A percentile compares a stretch with the other conserved stretches of the same genome.
phyloP scores from a whole-genome alignment of 2,329 filamentous ascomycete species.

The Cladosporium sp. region DNA sequence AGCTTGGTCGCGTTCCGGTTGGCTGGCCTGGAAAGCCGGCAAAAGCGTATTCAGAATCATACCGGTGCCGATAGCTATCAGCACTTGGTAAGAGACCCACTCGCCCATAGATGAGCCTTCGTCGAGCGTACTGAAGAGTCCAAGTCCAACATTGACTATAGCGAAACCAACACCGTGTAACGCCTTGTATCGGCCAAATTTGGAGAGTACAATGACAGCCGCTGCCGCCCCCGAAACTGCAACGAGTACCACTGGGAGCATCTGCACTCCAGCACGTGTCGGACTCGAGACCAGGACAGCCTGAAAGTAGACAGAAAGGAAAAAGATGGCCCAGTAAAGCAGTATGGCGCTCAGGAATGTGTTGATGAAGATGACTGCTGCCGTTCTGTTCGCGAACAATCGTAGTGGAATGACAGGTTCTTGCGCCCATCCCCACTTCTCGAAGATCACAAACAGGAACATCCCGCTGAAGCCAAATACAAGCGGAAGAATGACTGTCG shows the following conservation, averaged over 20 bases:
- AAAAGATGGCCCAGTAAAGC: slow-evolving; percentile 27
- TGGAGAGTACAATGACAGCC: slow-evolving; percentile 32
- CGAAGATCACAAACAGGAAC: not conserved
- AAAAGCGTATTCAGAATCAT: slow-evolving; percentile 32
- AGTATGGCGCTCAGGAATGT: slow-evolving; percentile 44
- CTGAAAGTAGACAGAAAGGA: slow-evolving; percentile 47
- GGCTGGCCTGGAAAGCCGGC: slow-evolving; percentile 46
- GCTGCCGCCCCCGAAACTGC: slow-evolving; percentile 21
- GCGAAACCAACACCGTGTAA: slow-evolving; percentile 31
- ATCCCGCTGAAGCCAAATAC: not conserved
- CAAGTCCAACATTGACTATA: slow-evolving; percentile 40
- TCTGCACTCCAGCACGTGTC: slow-evolving; percentile 41
- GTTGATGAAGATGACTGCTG: slow-evolving; percentile 34
- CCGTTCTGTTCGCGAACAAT: slow-evolving; percentile 50
- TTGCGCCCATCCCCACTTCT: not conserved
- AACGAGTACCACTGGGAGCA: slow-evolving; percentile 41
- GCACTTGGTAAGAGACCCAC: slow-evolving; percentile 48
- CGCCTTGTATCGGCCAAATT: slow-evolving; percentile 39
- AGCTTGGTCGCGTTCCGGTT: slow-evolving; percentile 42
- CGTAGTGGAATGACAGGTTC: not conserved
- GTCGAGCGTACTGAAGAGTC: slow-evolving; percentile 46
- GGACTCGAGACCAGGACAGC: slow-evolving; percentile 43
- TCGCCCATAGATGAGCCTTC: slow-evolving; percentile 37
- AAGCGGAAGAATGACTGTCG: slow-evolving; percentile 43
- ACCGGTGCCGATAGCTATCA: slow-evolving; percentile 45